Percentiles rank a stretch among this genome's conserved stretches.
phyloP scores from a whole-genome alignment of 768 basidiomycete species.

The Kwoniella bestiolae region DNA sequence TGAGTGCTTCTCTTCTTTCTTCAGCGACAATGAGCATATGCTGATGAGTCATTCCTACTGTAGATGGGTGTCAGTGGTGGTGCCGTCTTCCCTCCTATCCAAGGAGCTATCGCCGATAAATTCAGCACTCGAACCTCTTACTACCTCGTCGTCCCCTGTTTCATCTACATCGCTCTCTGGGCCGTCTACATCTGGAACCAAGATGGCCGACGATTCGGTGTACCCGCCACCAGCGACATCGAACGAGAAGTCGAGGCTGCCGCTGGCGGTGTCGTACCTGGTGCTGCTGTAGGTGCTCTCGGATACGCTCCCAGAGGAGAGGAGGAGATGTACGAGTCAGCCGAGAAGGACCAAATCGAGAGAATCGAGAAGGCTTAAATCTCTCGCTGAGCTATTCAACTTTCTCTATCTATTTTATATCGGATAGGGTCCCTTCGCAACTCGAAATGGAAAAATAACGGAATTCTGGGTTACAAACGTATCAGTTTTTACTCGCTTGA shows the following conservation, averaged over 20 bases:
- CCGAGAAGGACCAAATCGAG: conserved; percentile 24
- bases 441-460: neutral
- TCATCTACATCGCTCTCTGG: conserved; percentile 48
- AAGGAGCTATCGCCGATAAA: conserved; percentile 56
- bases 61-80: conserved; percentile 45
- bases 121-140: conserved; percentile 46
- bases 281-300: conserved; percentile 27
- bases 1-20: conserved; percentile 37
- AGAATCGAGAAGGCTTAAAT: conserved; percentile 26
- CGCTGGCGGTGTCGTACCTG: conserved; percentile 16
- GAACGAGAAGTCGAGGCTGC: conserved; percentile 22
- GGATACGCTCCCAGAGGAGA: conserved; percentile 25
- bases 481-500: neutral
- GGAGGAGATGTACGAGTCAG: conserved; percentile 9
- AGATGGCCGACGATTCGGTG: conserved; percentile 37
- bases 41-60: neutral
- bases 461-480: neutral
- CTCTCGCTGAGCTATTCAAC: too few species aligned
- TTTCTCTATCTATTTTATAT: neutral
- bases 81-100: conserved; percentile 56
- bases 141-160: conserved; percentile 49
- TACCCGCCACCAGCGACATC: conserved; percentile 12
- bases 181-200: conserved; percentile 52
- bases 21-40: neutral
- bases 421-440: too few species aligned